These are phyloP conservation scores for Kodamaea leandrae DNA, from an alignment of 805 yeast species.

Conservation along the genomic window DNA sequence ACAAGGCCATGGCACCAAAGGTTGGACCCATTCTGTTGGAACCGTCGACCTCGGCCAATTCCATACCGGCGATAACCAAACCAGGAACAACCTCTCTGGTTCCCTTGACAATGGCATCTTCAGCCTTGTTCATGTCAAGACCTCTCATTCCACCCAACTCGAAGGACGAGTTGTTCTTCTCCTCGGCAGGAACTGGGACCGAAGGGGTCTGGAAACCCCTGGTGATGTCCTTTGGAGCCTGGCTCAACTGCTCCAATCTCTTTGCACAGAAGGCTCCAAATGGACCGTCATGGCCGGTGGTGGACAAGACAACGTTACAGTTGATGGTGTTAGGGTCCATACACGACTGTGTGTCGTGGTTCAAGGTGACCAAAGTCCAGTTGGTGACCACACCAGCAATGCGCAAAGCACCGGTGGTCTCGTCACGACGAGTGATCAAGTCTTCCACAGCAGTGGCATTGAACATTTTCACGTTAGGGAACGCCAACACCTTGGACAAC, in stretches of 20 bases:
- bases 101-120: slow-evolving; percentile 69
- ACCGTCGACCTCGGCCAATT: slow-evolving; percentile 73
- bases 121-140: slow-evolving; percentile 74
- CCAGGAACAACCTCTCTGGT: slow-evolving; percentile 67
- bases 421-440: slow-evolving; percentile 66
- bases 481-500: slow-evolving; percentile 62
- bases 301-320: slow-evolving; percentile 59
- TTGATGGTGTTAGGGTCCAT: slow-evolving; percentile 84
- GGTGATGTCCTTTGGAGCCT: slow-evolving; percentile 38
- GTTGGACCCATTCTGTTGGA: slow-evolving; percentile 84
- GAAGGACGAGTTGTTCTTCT: slow-evolving; percentile 16
- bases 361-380: slow-evolving; percentile 76
- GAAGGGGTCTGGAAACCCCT: slow-evolving; percentile 32
- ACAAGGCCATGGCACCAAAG: slow-evolving; percentile 76
- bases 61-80: slow-evolving; percentile 73
- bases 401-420: slow-evolving; percentile 52
- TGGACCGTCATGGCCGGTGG: slow-evolving; percentile 83
- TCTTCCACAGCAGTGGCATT: slow-evolving; percentile 82
- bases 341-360: slow-evolving; percentile 74
- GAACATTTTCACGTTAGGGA: slow-evolving; percentile 74
- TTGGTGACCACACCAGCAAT: slow-evolving; percentile 80
- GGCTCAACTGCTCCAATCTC: slow-evolving; percentile 43
- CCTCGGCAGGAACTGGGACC: slow-evolving; percentile 14
- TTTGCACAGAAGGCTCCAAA: slow-evolving; percentile 79
- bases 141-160: slow-evolving; percentile 70